Base-by-base conservation (phyloP, 2,329 filamentous ascomycete species). In the Clonostachys rosea region DNA sequence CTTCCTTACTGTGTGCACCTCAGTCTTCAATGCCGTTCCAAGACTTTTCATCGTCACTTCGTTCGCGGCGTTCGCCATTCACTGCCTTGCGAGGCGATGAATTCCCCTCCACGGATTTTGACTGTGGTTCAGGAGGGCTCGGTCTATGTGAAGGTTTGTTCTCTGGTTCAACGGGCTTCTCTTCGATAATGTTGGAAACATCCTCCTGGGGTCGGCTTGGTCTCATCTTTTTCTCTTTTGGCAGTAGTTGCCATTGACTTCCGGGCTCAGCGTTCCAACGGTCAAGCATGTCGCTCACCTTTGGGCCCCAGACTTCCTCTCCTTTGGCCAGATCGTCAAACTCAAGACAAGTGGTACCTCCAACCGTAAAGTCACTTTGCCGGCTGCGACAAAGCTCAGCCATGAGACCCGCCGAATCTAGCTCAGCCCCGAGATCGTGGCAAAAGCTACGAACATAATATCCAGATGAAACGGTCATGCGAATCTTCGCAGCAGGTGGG, bases 381-480 rank as follows among this genome's bases (percentile, higher is more conserved):
- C 87, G 81, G 5, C 83, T 87, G 47, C 94, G 85, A 48, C 87
- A 79, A 17, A 99, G 79, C 56, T 87, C 84, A 18, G 88, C 83
- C 92, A 99, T 97, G 54, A 94, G 76, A 34, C 80, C 94, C 20
- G 89, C 83, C 12, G 90, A 95, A 45, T 81, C 83, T 13, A 96
- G 76, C 55, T 89, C 90, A 54, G 84, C 75, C 18, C 92, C 94
- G 5, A 99, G 77, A 59, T 99, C 94, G 62, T 97, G 91, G 57
- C 90, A 91, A 56, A 99, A 83, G 49, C 88, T 95, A 52, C 94
- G 87, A 13, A 99, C 91, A 65, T 99, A 99, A 74, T 96, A 99
- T 37, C 94, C 94, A 1, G 91, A 95, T 3, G 91, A 91, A 45
- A 96, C 92, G 1, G 89, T 95, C 81, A 99, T 90, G 48, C 87